Conservation (phyloP, 2,329 filamentous ascomycete genomes). For the Venturia oleaginea region DNA sequence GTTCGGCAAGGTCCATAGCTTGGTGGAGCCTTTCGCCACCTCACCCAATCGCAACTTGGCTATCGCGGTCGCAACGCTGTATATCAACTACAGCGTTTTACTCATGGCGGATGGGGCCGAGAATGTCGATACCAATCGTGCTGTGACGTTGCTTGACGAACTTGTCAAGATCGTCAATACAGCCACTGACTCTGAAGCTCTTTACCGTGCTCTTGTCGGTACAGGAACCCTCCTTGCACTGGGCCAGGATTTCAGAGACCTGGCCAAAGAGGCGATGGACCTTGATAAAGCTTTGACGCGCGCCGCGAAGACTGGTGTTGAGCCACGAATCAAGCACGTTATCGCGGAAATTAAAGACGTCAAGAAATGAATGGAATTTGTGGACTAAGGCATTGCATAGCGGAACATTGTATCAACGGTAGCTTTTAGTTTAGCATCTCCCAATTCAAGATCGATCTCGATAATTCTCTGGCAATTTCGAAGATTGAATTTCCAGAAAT, state of each 20-base stretch:
- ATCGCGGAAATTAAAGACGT: constrained; percentile 45
- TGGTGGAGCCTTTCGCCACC: constrained; percentile 52
- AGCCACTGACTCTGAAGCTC: constrained; percentile 69
- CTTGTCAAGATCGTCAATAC: constrained; percentile 54
- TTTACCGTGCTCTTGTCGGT: constrained; percentile 75
- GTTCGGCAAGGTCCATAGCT: constrained; percentile 52
- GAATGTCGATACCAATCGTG: constrained; percentile 33
- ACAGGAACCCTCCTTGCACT: constrained; percentile 66
- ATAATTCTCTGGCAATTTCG: background rate
- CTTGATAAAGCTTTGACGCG: constrained; percentile 38
- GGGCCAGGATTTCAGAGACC: constrained; percentile 49
- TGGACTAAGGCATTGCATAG: background rate
- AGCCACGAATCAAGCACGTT: constrained; percentile 52
- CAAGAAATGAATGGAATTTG: background rate
- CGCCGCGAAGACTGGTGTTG: constrained; percentile 45
- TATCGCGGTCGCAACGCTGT: constrained; percentile 71
- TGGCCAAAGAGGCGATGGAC: constrained; percentile 49
- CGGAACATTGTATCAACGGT: background rate
- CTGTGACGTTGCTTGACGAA: constrained; percentile 49
- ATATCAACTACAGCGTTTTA: constrained; percentile 77
- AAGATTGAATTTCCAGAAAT: background rate
- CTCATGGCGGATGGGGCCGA: constrained; percentile 35
- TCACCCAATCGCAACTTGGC: constrained; percentile 64
- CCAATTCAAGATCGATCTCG: background rate
- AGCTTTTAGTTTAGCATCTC: background rate